phyloP scores from a whole-genome alignment of 2,329 filamentous ascomycete genomes.

The Trichophaea hybrida region DNA sequence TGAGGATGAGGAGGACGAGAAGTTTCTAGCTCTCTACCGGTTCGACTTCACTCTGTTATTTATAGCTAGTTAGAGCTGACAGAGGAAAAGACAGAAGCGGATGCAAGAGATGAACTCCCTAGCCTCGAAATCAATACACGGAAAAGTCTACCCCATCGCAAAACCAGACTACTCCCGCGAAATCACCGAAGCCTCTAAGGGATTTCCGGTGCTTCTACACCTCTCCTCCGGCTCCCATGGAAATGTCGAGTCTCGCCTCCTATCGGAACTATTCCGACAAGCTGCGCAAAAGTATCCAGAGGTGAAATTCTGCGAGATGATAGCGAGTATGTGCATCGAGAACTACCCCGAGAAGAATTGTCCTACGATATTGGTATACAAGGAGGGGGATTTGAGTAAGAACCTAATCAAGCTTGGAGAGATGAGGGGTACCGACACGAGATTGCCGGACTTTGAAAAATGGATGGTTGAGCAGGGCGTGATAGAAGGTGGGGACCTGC shows the following conservation, averaged over 20 bases:
- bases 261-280: slow-evolving; percentile 75
- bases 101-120: slow-evolving; percentile 66
- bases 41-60: slow-evolving; percentile 25
- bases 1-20: slow-evolving; percentile 85
- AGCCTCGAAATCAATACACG: slow-evolving; percentile 53
- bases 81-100: slow-evolving; percentile 50
- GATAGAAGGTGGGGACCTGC: slow-evolving; percentile 61
- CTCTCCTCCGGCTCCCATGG: slow-evolving; percentile 62
- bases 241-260: slow-evolving; percentile 70
- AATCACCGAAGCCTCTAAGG: slow-evolving; percentile 76
- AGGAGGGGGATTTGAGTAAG: slow-evolving; percentile 78
- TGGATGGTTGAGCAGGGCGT: slow-evolving; percentile 72
- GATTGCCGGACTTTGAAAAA: slow-evolving; percentile 51
- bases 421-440: slow-evolving; percentile 56
- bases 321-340: slow-evolving; percentile 83
- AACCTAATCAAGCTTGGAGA: slow-evolving; percentile 83
- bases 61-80: neutral
- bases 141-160: slow-evolving; percentile 81
- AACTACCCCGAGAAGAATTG: slow-evolving; percentile 92
- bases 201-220: slow-evolving; percentile 55
- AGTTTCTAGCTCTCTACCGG: slow-evolving; percentile 75
- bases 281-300: slow-evolving; percentile 77
- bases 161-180: slow-evolving; percentile 87
- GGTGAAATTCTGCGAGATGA: slow-evolving; percentile 94
- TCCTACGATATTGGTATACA: slow-evolving; percentile 84